Conservation (phyloP, 352 stramenopile genomes). For the Sclerospora graminicola region DNA sequence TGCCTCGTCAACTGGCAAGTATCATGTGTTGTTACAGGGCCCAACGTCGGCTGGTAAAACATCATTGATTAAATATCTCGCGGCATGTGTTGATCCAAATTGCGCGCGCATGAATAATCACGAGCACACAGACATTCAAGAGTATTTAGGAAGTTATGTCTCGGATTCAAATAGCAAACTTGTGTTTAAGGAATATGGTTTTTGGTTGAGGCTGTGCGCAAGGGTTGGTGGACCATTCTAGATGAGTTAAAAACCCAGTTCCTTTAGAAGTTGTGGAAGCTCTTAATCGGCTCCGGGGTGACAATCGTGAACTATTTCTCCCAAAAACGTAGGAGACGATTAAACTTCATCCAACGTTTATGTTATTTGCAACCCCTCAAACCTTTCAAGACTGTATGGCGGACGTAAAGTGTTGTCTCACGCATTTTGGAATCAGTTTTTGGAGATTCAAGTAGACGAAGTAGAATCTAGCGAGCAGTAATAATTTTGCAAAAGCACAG, state of each 20-base stretch:
- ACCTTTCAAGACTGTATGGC: too few relatives aligned
- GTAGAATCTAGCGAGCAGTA: slow-evolving; percentile 94
- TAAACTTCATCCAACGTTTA: slow-evolving; percentile 97
- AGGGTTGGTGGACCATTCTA: slow-evolving; percentile 99
- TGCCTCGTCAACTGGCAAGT: too few relatives aligned
- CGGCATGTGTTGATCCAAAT: slow-evolving; percentile 92
- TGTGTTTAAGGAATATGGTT: slow-evolving; percentile 97
- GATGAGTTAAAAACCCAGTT: slow-evolving; percentile 99
- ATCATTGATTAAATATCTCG: slow-evolving; percentile 98
- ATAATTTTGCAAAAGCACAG: too few relatives aligned
- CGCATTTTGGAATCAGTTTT: too few relatives aligned
- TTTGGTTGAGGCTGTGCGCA: slow-evolving; percentile 95
- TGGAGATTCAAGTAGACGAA: slow-evolving; percentile 98
- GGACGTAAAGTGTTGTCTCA: too few relatives aligned
- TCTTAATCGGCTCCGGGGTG: slow-evolving; percentile 98
- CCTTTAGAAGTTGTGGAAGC: slow-evolving; percentile 99
- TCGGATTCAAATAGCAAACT: slow-evolving; percentile 92
- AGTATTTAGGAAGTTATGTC: slow-evolving; percentile 98
- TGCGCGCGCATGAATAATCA: slow-evolving; percentile 99
- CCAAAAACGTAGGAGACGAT: slow-evolving; percentile 97
- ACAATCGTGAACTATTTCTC: too few relatives aligned
- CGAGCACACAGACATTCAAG: slow-evolving; percentile 99
- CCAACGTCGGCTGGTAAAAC: slow-evolving; percentile 99
- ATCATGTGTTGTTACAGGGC: slow-evolving; percentile 97
- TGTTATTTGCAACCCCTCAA: slow-evolving; percentile 99